These are phyloP conservation scores for Diaporthe caulivora DNA, from an alignment of 2,329 filamentous ascomycete genomes.

Conservation along the genomic window DNA sequence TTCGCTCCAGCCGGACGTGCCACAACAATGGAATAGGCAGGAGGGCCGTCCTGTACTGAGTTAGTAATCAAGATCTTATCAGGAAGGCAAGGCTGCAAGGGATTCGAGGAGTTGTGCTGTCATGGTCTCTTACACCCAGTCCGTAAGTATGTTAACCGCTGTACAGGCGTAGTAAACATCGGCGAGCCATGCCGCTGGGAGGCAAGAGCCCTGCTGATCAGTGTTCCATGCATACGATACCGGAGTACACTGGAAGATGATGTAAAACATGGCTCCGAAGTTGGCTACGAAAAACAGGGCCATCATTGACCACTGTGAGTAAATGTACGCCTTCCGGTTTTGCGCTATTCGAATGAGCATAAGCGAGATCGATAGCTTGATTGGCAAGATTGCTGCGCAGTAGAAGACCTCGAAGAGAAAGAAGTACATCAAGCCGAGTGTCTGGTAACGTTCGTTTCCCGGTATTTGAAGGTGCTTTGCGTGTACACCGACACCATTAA, in stretches of 20 bases:
- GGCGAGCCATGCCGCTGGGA: constrained; percentile 33
- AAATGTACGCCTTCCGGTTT: constrained; percentile 37
- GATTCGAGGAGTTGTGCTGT: background rate
- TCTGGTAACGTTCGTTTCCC: constrained; percentile 31
- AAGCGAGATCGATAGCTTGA: constrained; percentile 38
- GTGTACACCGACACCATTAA: constrained; percentile 36
- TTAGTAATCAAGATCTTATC: background rate
- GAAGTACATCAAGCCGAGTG: constrained; percentile 37
- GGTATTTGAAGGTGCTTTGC: constrained; percentile 15
- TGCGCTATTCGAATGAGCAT: constrained; percentile 39
- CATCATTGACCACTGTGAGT: constrained; percentile 37
- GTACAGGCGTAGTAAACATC: constrained; percentile 36
- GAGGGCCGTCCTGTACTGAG: background rate
- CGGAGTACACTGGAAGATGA: constrained; percentile 38
- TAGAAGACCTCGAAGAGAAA: constrained; percentile 40
- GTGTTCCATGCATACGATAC: constrained; percentile 39
- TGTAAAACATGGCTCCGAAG: constrained; percentile 33
- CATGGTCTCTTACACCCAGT: constrained; percentile 28
- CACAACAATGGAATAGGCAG: constrained; percentile 36
- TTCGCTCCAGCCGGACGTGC: constrained; percentile 37
- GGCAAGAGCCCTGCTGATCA: constrained; percentile 31
- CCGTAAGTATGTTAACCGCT: constrained; percentile 37
- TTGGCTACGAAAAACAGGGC: constrained; percentile 36
- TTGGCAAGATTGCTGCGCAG: constrained; percentile 37
- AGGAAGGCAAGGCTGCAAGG: background rate